Base-by-base conservation (phyloP, 768 basidiomycete species). In the Paxillus rubicundulus region DNA sequence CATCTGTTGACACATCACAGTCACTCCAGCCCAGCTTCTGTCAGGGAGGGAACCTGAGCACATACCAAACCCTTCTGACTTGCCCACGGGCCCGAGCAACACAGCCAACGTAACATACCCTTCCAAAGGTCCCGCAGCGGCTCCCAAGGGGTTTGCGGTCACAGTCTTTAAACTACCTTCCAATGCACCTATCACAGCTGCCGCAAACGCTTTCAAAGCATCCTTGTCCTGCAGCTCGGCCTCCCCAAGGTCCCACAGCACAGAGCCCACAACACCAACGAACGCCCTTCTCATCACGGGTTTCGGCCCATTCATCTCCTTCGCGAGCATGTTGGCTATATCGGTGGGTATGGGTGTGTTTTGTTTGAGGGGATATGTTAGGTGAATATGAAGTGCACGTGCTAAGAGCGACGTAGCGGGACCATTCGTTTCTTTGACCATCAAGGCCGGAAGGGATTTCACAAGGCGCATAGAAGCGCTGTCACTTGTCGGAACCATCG, bases 381-480 rank as follows among this genome's bases (percentile, higher is more conserved):
- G 68, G 62, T 96, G 92, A 0, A 68, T 56, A 0, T 80, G 67
- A 12, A 96, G 68, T 2, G 82, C 77, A 1, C 69, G 65, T 1
- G 78, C 76, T 12, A 95, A 76, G 1, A 78, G 74, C 0, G 74
- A 55, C 6, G 81, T 74, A 2, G 87, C 84, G 0, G 68, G 64
- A 48, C 97, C 93, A 59, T 87, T 86, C 1, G 84, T 81, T 67
- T 97, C 96, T 69, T 94, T 99, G 2, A 74, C 61, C 42, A 85
- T 68, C 14, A 84, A 64, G 0, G 72, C 61, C 2, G 77, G 69
- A 10, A 80, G 65, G 1, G 73, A 66, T 33, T 75, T 67, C 0
- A 72, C 68, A 6, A 76, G 63, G 1, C 70, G 67, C 40, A 77
- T 61, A 0, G 92, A 81, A 1, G 85, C 69, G 0, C 69, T 54